Evolutionary conservation across 139 green algal species (phyloP).

Genomic region (Edaphochlamys debaryana): DNA sequence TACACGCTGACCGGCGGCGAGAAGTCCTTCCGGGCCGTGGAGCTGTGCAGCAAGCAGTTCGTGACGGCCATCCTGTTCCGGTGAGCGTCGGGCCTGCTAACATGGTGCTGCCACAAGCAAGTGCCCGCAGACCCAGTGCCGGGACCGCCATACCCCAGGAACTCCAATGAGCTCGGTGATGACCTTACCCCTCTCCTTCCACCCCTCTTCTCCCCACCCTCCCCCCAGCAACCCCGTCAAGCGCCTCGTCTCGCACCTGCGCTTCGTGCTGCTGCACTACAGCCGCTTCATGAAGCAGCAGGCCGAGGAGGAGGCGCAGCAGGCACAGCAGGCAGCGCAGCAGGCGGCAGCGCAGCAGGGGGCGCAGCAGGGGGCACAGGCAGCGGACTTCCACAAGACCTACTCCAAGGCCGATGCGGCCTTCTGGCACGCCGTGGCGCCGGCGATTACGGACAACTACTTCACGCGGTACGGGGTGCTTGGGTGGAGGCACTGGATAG

Average conservation of each 20-base stretch:
- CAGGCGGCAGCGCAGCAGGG: no score
- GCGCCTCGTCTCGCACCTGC: constrained; percentile 21
- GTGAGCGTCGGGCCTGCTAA: not conserved
- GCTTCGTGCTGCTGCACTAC: constrained; percentile 33
- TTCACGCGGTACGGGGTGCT: not conserved
- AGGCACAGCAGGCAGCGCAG: not conserved
- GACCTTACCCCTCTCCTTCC: no score
- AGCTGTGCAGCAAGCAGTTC: constrained; percentile 33
- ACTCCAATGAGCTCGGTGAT: no score
- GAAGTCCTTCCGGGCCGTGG: not conserved
- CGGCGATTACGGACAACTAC: constrained; percentile 29
- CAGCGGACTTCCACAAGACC: constrained; percentile 17
- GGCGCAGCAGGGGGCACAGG: no score
- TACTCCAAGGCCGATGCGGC: constrained; percentile 19
- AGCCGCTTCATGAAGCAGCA: constrained; percentile 23
- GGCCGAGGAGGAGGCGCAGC: no score
- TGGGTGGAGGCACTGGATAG: no score
- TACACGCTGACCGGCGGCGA: constrained; percentile 34
- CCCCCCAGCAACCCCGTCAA: constrained; percentile 3
- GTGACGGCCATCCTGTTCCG: constrained; percentile 29
- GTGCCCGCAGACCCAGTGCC: not conserved
- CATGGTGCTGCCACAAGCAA: no score
- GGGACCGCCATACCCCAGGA: not conserved
- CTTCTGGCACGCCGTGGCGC: constrained; percentile 27
- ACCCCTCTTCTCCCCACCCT: not conserved